Evolutionary conservation across 2,329 filamentous ascomycete genomes (phyloP).

Genomic region (Whalleya microplaca): DNA sequence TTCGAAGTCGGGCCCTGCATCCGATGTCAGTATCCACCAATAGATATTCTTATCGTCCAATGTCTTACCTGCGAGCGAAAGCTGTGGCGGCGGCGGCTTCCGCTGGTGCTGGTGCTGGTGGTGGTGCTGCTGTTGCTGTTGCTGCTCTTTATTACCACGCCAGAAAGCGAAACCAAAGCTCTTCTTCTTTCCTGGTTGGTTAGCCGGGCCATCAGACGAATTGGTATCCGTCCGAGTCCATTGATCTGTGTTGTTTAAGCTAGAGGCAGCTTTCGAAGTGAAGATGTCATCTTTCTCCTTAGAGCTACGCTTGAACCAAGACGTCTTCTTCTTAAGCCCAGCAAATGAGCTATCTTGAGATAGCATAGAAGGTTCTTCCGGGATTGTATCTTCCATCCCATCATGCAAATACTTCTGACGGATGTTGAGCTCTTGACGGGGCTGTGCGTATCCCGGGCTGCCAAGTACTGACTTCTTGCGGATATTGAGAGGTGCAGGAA

Average conservation of each 20-base stretch:
- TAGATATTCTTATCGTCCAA: background rate
- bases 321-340: slow-evolving; percentile 49
- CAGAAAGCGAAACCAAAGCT: slow-evolving; percentile 59
- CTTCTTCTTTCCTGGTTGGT: slow-evolving; percentile 47
- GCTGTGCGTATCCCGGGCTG: slow-evolving; percentile 11
- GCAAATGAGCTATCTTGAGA: slow-evolving; percentile 25
- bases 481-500: slow-evolving; percentile 46
- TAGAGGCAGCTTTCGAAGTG: slow-evolving; percentile 12
- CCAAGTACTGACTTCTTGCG: slow-evolving; percentile 42
- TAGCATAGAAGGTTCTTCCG: slow-evolving; percentile 23
- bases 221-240: slow-evolving; percentile 27
- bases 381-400: slow-evolving; percentile 11
- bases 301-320: slow-evolving; percentile 56
- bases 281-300: slow-evolving; percentile 40
- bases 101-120: no score
- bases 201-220: slow-evolving; percentile 23
- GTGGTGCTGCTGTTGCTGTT: slow-evolving; percentile 45
- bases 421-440: slow-evolving; percentile 22
- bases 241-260: slow-evolving; percentile 19
- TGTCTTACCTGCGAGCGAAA: slow-evolving; percentile 48
- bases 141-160: slow-evolving; percentile 50
- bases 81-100: slow-evolving; percentile 46
- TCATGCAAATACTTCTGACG: slow-evolving; percentile 36
- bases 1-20: slow-evolving; percentile 38
- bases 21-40: slow-evolving; percentile 18